These are phyloP conservation scores for Mycena kentingensis DNA, from an alignment of 768 basidiomycete genomes.

Conservation along the genomic window DNA sequence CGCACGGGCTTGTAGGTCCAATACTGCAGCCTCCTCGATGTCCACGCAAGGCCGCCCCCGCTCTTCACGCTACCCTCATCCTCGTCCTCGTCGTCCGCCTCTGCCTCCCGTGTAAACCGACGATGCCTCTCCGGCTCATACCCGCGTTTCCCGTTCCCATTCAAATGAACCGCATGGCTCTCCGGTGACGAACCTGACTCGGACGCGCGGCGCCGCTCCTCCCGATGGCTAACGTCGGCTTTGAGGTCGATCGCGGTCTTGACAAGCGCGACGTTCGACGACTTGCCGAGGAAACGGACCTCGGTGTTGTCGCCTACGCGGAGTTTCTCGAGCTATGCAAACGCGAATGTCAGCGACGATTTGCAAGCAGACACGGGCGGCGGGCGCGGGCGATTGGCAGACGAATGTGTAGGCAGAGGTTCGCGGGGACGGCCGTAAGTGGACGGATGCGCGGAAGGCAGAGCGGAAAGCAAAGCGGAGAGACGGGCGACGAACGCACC, in stretches of 20 bases:
- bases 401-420: too few species aligned
- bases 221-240: slow-evolving; percentile 31
- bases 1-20: slow-evolving; percentile 28
- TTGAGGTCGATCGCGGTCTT: slow-evolving; percentile 61
- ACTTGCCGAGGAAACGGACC: slow-evolving; percentile 55
- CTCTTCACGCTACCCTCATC: neutral
- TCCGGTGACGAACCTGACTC: slow-evolving; percentile 34
- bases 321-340: neutral
- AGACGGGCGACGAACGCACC: slow-evolving; percentile 2
- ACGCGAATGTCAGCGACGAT: neutral
- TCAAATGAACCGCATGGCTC: neutral
- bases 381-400: too few species aligned
- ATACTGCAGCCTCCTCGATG: slow-evolving; percentile 20
- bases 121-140: neutral
- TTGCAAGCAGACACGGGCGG: too few species aligned
- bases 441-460: neutral
- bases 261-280: slow-evolving; percentile 56
- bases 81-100: neutral
- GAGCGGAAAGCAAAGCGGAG: neutral
- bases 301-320: neutral
- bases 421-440: neutral
- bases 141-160: neutral
- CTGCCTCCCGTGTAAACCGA: too few species aligned
- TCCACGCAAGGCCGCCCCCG: neutral
- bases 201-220: slow-evolving; percentile 36